Percentiles rank a stretch among this genome's conserved stretches.
These are phyloP conservation scores for Ogataea philodendri DNA, from an alignment of 805 yeast species.

Conservation along the genomic window DNA sequence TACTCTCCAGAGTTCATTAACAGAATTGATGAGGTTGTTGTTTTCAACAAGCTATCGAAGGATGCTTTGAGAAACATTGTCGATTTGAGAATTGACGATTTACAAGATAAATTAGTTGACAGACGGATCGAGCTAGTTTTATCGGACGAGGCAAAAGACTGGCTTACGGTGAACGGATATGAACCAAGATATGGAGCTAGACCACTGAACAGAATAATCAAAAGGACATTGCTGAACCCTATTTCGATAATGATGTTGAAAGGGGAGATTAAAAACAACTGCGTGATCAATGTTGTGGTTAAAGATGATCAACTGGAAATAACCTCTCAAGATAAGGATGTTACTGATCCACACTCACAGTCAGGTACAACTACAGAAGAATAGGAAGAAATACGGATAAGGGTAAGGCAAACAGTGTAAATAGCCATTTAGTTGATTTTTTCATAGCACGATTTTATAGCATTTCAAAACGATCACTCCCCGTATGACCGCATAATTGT, in stretches of 20 bases:
- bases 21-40: conserved; percentile 89
- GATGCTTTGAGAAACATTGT: conserved; percentile 74
- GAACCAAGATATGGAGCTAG: conserved; percentile 94
- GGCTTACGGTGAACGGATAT: conserved; percentile 84
- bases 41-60: conserved; percentile 86
- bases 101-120: conserved; percentile 72
- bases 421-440: too few species aligned
- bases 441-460: too few species aligned
- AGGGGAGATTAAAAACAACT: conserved; percentile 68
- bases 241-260: conserved; percentile 76
- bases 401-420: too few species aligned
- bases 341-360: too few species aligned
- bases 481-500: too few species aligned
- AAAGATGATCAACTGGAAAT: conserved; percentile 30
- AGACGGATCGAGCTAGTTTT: conserved; percentile 64
- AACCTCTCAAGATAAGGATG: neutral
- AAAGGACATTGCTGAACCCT: conserved; percentile 81
- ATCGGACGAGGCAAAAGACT: conserved; percentile 62
- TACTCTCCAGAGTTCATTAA: conserved; percentile 96
- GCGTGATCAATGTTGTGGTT: conserved; percentile 51
- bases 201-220: conserved; percentile 88
- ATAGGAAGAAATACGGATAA: too few species aligned
- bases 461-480: too few species aligned
- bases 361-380: too few species aligned
- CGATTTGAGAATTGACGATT: conserved; percentile 78